Evolutionary conservation across 192 early-diverging fungal genomes (phyloP).

Genomic region (Umbelopsis ramanniana): DNA sequence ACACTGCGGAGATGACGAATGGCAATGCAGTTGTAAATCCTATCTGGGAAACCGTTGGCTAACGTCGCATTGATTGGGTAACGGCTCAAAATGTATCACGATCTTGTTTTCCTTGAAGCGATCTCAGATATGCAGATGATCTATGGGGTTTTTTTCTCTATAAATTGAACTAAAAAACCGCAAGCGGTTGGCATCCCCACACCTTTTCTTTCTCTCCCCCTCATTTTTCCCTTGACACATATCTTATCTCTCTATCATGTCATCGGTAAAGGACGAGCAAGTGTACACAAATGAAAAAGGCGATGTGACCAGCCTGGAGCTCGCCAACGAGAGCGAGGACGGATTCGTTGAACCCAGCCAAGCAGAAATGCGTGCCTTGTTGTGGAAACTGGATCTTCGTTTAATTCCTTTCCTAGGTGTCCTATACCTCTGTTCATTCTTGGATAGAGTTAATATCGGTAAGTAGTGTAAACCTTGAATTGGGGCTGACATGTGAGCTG

Average conservation of each 20-base stretch:
- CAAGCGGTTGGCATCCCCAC: background rate
- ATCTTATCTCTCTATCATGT: background rate
- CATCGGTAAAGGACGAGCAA: background rate
- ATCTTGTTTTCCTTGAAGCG: too few relatives aligned
- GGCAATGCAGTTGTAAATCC: too few relatives aligned
- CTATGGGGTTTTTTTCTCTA: too few relatives aligned
- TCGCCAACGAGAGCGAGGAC: background rate
- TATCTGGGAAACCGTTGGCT: too few relatives aligned
- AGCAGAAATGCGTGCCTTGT: constrained; percentile 44
- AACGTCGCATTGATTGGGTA: too few relatives aligned
- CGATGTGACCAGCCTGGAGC: background rate
- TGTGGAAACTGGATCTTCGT: constrained; percentile 65
- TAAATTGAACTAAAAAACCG: too few relatives aligned
- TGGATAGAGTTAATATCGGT: constrained; percentile 77
- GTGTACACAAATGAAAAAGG: background rate
- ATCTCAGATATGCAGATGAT: too few relatives aligned
- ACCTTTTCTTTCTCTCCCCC: background rate
- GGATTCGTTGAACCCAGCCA: constrained; percentile 20
- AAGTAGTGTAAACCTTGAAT: background rate
- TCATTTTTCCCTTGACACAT: background rate
- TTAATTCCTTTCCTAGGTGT: constrained; percentile 65
- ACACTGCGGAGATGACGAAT: too few relatives aligned
- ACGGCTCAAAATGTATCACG: too few relatives aligned
- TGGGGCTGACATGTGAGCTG: background rate
- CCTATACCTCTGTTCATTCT: constrained; percentile 69